Conservation (phyloP, 306 rosid genomes). For the Amphicarpaea edgeworthii region DNA sequence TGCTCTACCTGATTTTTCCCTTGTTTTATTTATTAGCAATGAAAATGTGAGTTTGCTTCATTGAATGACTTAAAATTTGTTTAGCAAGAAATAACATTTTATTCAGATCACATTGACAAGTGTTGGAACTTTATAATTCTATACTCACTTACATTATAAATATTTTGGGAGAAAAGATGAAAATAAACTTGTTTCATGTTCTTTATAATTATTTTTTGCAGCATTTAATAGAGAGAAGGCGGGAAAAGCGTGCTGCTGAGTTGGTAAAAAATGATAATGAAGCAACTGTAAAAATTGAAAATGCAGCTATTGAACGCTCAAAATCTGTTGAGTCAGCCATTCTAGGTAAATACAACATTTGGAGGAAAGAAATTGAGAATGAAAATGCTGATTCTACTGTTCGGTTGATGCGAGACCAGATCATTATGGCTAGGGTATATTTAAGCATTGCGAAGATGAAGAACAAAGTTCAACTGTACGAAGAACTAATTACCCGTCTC, state of each 20-base stretch:
- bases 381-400: constrained; percentile 77
- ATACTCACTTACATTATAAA: not conserved
- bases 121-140: constrained; percentile 30
- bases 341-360: constrained; percentile 86
- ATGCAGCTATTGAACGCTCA: constrained; percentile 88
- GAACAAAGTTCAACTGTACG: constrained; percentile 60
- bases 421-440: constrained; percentile 91
- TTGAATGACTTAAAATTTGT: constrained; percentile 23
- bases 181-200: constrained; percentile 33
- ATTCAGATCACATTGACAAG: constrained; percentile 3
- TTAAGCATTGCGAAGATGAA: constrained; percentile 79
- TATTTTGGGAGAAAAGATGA: not conserved
- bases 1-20: constrained; percentile 30
- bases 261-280: constrained; percentile 70
- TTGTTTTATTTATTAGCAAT: not conserved
- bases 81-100: not conserved
- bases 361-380: constrained; percentile 91
- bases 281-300: constrained; percentile 76
- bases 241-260: constrained; percentile 76
- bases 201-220: constrained; percentile 55
- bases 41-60: constrained; percentile 16
- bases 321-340: constrained; percentile 79
- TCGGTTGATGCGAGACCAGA: constrained; percentile 92
- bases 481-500: constrained; percentile 64
- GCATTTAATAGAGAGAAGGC: constrained; percentile 77